Evolutionary conservation across 257 asterid species (phyloP).

Genomic region (Solanum arcanum): DNA sequence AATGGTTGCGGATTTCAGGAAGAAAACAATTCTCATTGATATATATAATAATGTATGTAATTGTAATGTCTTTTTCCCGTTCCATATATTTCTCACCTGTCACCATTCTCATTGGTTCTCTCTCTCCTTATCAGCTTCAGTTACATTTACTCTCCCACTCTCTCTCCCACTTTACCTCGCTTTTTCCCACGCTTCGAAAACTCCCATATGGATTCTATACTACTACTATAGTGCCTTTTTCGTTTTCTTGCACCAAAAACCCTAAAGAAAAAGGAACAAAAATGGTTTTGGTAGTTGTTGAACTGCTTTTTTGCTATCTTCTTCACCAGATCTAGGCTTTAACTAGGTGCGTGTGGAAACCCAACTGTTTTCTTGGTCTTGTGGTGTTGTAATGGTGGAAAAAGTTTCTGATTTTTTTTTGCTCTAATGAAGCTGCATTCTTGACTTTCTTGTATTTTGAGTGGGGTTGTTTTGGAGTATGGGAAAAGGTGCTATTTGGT

Average conservation of each 20-base stretch:
- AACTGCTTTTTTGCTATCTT: not conserved
- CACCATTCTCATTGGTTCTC: not conserved
- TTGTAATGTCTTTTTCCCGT: not conserved
- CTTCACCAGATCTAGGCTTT: not conserved
- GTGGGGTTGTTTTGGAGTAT: not conserved
- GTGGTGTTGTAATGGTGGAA: not conserved
- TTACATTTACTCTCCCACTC: not conserved
- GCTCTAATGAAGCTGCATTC: not conserved
- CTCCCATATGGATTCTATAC: not conserved
- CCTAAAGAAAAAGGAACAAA: not conserved
- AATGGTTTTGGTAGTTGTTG: not conserved
- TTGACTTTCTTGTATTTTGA: not conserved
- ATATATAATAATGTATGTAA: not conserved
- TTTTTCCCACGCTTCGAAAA: not conserved
- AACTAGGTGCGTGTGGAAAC: not conserved
- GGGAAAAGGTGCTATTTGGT: not conserved
- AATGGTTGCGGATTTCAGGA: constrained; percentile 1
- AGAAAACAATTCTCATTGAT: not conserved
- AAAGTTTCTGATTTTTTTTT: not conserved
- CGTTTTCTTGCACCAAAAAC: not conserved
- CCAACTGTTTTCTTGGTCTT: not conserved
- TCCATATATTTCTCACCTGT: not conserved
- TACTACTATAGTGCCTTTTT: not conserved
- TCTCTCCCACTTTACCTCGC: not conserved
- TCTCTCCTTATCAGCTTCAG: not conserved